Conservation (phyloP, 2,329 filamentous ascomycete genomes). For the Neonectria coccinea region DNA sequence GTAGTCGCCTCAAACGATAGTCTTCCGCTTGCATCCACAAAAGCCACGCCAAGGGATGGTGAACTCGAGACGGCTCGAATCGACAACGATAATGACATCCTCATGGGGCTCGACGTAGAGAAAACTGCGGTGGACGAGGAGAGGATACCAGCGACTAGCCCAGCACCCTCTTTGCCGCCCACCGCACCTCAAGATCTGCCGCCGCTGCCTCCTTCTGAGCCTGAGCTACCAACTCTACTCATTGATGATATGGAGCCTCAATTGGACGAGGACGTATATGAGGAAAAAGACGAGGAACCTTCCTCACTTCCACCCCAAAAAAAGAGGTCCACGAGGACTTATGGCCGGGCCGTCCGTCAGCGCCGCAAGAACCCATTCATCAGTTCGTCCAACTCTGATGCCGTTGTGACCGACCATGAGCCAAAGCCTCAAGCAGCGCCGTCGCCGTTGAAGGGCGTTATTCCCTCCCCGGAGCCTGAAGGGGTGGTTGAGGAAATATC, state of each 20-base stretch:
- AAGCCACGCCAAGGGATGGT: conserved; percentile 49
- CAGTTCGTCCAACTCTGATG: conserved; percentile 49
- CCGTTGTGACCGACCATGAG: conserved; percentile 25
- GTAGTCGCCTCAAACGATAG: conserved; percentile 42
- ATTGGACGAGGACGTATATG: conserved; percentile 2
- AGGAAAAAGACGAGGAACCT: conserved; percentile 39
- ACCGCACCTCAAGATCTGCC: conserved; percentile 36
- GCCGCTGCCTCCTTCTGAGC: conserved; percentile 42
- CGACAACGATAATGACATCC: conserved; percentile 28
- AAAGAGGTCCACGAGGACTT: conserved; percentile 38
- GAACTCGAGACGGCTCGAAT: conserved; percentile 19
- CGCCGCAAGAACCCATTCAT: conserved; percentile 43
- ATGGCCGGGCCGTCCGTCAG: conserved; percentile 37
- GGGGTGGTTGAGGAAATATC: conserved; percentile 19
- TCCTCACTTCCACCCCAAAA: conserved; percentile 46
- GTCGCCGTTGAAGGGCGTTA: conserved; percentile 27
- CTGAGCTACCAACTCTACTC: conserved; percentile 51
- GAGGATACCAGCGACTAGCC: conserved; percentile 56
- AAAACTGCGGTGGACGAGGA: conserved; percentile 47
- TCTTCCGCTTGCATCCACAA: conserved; percentile 46
- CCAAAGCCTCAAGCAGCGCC: conserved; percentile 27
- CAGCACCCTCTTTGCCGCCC: conserved; percentile 47
- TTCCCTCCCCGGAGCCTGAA: conserved; percentile 28
- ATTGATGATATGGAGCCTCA: conserved; percentile 35
- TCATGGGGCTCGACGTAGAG: conserved; percentile 26